phyloP scores from a whole-genome alignment of 352 stramenopile species.

The Globisporangium spiculum region DNA sequence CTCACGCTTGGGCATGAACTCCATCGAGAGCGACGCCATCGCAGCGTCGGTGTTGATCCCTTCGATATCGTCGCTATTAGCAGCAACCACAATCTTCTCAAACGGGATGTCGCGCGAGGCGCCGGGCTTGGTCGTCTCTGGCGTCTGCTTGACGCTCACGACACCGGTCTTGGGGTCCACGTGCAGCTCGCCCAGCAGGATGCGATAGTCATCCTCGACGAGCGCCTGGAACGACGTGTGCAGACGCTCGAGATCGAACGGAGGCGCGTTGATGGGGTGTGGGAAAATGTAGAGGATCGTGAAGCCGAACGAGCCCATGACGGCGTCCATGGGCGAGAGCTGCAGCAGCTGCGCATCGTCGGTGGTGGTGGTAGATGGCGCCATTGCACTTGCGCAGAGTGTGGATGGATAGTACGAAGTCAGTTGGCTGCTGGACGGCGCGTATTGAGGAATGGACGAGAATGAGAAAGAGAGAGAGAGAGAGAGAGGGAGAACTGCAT shows the following conservation, averaged over 20 bases:
- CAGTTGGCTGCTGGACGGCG: background rate
- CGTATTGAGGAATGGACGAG: background rate
- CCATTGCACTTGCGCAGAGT: background rate
- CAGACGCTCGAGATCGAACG: conserved; percentile 42
- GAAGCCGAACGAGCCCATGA: conserved; percentile 44
- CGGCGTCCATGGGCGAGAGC: conserved; percentile 49
- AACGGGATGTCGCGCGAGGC: conserved; percentile 34
- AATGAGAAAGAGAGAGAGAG: background rate
- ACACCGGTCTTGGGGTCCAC: conserved; percentile 26
- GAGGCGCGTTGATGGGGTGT: conserved; percentile 7
- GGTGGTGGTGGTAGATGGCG: background rate
- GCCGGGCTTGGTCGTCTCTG: background rate
- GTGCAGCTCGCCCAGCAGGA: conserved; percentile 35
- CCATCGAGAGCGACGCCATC: conserved; percentile 25
- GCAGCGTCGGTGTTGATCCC: conserved; percentile 33
- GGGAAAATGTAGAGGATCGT: conserved; percentile 59
- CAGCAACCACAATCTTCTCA: conserved; percentile 17
- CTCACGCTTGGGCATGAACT: conserved; percentile 29
- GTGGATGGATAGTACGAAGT: background rate
- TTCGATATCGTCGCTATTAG: background rate
- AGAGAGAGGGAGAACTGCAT: too few species aligned
- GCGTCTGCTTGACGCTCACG: conserved; percentile 33
- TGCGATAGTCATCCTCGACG: conserved; percentile 44
- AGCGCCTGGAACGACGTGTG: conserved; percentile 30
- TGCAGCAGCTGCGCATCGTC: conserved; percentile 6